Evolutionary conservation across 257 asterid genomes (phyloP).

Genomic region (Primulina tabacum): DNA sequence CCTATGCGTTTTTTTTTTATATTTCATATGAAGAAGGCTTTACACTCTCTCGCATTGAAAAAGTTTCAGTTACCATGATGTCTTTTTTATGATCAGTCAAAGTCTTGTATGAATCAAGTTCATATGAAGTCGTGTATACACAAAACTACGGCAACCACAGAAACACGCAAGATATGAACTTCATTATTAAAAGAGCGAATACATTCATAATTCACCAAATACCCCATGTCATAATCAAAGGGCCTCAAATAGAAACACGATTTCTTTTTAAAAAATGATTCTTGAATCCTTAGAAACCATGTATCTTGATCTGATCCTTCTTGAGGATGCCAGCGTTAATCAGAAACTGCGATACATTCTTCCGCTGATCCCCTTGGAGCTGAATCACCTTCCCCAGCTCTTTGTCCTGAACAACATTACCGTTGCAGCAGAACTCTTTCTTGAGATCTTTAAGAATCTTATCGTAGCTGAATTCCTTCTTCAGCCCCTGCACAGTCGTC

Average conservation of each 20-base stretch:
- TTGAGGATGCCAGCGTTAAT: conserved; percentile 50
- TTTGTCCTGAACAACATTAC: conserved; percentile 77
- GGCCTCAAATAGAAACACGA: too few species aligned
- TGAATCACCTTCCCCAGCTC: conserved; percentile 79
- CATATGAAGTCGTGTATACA: background rate
- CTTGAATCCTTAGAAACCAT: conserved; percentile 54
- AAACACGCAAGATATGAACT: background rate
- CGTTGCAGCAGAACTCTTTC: conserved; percentile 86
- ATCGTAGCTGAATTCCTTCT: conserved; percentile 66
- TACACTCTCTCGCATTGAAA: background rate
- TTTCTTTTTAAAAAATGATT: too few species aligned
- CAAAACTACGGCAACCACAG: background rate
- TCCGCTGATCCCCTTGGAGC: conserved; percentile 87
- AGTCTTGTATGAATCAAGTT: background rate
- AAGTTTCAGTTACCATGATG: background rate
- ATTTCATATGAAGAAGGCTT: too few species aligned
- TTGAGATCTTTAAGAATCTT: conserved; percentile 72
- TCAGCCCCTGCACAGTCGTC: conserved; percentile 78
- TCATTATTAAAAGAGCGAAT: background rate
- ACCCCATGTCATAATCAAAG: background rate
- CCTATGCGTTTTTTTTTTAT: too few species aligned
- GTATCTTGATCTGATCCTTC: conserved; percentile 80
- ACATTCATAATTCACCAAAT: conserved; percentile 1
- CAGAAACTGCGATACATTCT: conserved; percentile 70
- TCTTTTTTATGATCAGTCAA: background rate